Evolutionary conservation across 73 alveolate genomes (phyloP).

Genomic region (Paramecium sexaurelia): DNA sequence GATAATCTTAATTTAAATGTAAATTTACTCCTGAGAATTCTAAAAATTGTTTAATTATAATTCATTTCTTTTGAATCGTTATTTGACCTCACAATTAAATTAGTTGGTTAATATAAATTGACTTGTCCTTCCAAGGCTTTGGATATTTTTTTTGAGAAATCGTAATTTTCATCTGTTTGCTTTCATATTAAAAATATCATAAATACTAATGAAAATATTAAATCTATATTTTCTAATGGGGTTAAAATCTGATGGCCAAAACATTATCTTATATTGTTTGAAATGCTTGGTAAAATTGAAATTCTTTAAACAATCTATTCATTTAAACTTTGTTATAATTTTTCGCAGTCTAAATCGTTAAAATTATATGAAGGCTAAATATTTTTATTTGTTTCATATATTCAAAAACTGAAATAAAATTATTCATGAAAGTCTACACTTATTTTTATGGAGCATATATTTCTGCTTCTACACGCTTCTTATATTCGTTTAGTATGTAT

Average conservation of each 20-base stretch:
- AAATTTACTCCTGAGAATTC: background rate
- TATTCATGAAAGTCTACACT: background rate
- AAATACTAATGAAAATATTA: no score
- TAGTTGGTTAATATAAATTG: background rate
- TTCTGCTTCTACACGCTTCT: constrained; percentile 3
- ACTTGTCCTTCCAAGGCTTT: constrained; percentile 32
- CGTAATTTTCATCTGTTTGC: constrained; percentile 8
- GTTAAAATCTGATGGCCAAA: background rate
- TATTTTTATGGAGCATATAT: background rate
- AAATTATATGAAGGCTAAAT: background rate
- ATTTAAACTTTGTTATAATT: background rate
- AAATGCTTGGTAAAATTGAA: background rate
- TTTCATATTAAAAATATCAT: background rate
- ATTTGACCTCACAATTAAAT: background rate
- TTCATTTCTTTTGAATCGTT: background rate
- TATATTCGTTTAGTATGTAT: constrained; percentile 56
- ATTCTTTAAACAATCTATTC: background rate
- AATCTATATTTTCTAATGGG: background rate
- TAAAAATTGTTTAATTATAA: background rate
- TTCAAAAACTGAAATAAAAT: constrained; percentile 6
- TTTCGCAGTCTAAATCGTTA: background rate
- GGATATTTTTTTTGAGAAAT: background rate
- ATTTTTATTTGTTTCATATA: background rate
- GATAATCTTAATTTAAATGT: background rate
- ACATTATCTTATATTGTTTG: background rate